phyloP scores from a whole-genome alignment of 2,329 filamentous ascomycete genomes.

The Neopestalotiopsis rosae region DNA sequence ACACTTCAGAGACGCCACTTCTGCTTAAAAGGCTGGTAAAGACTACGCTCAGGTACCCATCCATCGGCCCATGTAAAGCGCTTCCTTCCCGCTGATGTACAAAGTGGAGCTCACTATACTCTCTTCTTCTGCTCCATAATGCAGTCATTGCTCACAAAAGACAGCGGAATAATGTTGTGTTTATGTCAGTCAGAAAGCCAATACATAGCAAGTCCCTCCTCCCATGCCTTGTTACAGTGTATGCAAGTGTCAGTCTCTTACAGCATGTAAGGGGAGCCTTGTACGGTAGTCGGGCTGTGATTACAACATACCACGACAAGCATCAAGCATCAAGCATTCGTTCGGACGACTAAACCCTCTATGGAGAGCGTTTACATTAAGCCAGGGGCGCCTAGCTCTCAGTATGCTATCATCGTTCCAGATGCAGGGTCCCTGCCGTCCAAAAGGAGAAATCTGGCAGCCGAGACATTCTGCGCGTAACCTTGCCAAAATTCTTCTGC shows the following conservation, averaged over 20 bases:
- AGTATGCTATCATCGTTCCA: neutral
- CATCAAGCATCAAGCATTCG: neutral
- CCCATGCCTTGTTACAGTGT: too few relatives aligned
- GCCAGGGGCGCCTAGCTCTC: neutral
- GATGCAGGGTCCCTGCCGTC: neutral
- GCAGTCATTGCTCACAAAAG: neutral
- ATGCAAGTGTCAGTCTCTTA: neutral
- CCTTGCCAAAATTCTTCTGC: neutral
- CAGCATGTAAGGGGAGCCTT: neutral
- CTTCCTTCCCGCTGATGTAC: neutral
- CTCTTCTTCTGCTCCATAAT: neutral
- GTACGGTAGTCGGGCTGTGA: constrained; percentile 4
- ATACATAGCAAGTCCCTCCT: too few relatives aligned
- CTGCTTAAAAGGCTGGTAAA: neutral
- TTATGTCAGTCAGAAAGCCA: too few relatives aligned
- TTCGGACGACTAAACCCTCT: constrained; percentile 3
- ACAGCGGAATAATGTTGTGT: too few relatives aligned
- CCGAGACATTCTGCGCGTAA: neutral
- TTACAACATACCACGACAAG: neutral
- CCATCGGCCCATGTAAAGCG: neutral
- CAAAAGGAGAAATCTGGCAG: constrained; percentile 2
- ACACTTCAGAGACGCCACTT: neutral
- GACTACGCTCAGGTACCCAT: neutral
- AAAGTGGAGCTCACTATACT: neutral
- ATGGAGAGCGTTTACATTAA: neutral